These are phyloP conservation scores for Sporothrix sp. DNA, from an alignment of 2,329 filamentous ascomycete species.

Conservation along the genomic window DNA sequence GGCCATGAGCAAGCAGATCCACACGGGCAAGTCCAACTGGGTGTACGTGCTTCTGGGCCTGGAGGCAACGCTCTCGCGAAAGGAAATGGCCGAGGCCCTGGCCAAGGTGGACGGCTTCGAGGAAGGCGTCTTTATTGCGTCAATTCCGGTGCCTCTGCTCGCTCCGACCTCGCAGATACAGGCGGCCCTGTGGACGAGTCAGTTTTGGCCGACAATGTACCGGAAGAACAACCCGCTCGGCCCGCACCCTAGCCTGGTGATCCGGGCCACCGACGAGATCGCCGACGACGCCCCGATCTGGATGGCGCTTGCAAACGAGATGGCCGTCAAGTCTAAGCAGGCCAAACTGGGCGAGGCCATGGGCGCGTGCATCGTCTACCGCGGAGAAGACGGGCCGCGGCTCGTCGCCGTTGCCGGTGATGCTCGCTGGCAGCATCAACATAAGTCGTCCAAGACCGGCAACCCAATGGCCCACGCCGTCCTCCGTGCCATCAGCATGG, in stretches of 20 bases:
- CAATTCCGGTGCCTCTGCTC: constrained; percentile 59
- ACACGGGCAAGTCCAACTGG: constrained; percentile 50
- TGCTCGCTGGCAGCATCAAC: constrained; percentile 56
- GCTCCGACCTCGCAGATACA: constrained; percentile 68
- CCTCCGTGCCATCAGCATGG: constrained; percentile 73
- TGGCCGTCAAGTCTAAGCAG: constrained; percentile 49
- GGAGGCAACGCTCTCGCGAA: constrained; percentile 40
- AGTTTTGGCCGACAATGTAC: constrained; percentile 80
- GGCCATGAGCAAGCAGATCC: constrained; percentile 43
- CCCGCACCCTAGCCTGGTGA: constrained; percentile 66
- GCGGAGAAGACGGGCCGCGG: constrained; percentile 37
- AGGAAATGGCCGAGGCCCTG: constrained; percentile 41
- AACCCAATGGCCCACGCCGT: constrained; percentile 73
- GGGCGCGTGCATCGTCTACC: constrained; percentile 67
- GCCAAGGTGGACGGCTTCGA: constrained; percentile 41
- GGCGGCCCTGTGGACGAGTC: constrained; percentile 61
- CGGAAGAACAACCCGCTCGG: constrained; percentile 81
- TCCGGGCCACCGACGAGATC: constrained; percentile 60
- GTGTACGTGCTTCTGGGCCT: constrained; percentile 49
- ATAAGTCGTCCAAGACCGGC: constrained; percentile 37
- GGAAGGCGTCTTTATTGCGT: constrained; percentile 45
- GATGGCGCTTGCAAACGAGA: constrained; percentile 57
- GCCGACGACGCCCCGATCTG: constrained; percentile 52
- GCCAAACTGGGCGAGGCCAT: constrained; percentile 56
- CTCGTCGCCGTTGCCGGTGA: constrained; percentile 68